phyloP scores from a whole-genome alignment of 148 eudicot genomes.

The Rhododendron mucronatum region DNA sequence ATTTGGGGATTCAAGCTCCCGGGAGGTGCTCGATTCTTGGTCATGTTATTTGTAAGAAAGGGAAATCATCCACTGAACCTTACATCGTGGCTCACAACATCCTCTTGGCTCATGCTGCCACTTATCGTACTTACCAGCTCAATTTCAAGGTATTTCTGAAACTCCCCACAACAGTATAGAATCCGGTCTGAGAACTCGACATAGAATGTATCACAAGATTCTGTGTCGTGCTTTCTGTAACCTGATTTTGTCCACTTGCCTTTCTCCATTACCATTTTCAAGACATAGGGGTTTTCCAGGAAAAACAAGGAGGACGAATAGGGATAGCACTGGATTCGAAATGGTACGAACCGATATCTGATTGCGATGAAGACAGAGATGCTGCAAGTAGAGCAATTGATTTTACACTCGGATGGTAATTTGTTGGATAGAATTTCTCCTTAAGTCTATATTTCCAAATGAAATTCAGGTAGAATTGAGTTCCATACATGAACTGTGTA shows the following conservation, averaged over 20 bases:
- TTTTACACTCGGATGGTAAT: conserved; percentile 83
- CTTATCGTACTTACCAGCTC: conserved; percentile 54
- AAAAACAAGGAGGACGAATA: conserved; percentile 64
- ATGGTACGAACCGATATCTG: conserved; percentile 86
- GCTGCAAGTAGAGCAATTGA: conserved; percentile 88
- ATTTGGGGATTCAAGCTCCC: conserved; percentile 84
- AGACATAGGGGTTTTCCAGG: conserved; percentile 28
- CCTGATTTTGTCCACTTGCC: not conserved
- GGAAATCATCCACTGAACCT: conserved; percentile 77
- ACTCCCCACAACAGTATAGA: not conserved
- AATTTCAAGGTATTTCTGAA: conserved; percentile 61
- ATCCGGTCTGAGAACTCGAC: not conserved
- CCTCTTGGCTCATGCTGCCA: conserved; percentile 77
- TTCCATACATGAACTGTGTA: not conserved
- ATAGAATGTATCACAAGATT: not conserved
- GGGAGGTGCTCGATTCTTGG: conserved; percentile 87
- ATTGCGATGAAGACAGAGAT: conserved; percentile 55
- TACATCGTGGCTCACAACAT: conserved; percentile 87
- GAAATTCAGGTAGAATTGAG: not conserved
- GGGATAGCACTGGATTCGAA: conserved; percentile 85
- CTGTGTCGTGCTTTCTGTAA: not conserved
- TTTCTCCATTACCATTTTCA: not conserved
- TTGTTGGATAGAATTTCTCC: not conserved
- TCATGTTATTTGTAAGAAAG: conserved; percentile 64
- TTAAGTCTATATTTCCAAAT: not conserved